Base-by-base conservation (phyloP, 768 basidiomycete species). In the Leccinum ochraceum region DNA sequence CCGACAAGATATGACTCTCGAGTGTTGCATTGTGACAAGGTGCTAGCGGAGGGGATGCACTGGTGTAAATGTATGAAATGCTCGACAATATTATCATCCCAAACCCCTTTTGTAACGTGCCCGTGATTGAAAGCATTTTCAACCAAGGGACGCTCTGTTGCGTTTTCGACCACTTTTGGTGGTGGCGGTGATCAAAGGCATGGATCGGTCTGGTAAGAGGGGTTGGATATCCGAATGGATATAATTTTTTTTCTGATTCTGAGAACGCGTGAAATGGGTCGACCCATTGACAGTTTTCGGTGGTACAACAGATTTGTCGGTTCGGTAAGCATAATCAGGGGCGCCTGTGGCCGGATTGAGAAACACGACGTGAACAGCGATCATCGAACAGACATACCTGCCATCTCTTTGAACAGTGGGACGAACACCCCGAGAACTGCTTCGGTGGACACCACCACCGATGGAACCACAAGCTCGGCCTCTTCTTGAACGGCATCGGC, bases 391-490 rank as follows among this genome's bases (percentile, higher is more conserved):
- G 13, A 71, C 77, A 13, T 64, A 84, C 83, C 78, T 82, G 80
- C 54, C 74, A 74, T 71, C 53, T 61, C 68, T 63, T 76, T 83
- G 79, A 95, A 95, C 26, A 94, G 74, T 36, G 80, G 78, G 26
- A 86, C 75, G 60, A 94, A 82, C 16, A 76, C 71, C 7, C 78
- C 71, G 67, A 93, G 81, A 71, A 93, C 86, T 13, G 77, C 74
- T n/a, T 79, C 74, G 46, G 77, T 75, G 4, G 88, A 81, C 24
- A 73, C 32, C 73, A 63, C 42, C 20, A 20, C 44, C 76, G 78
- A 57, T 60, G 50, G 60, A 44, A 65, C 69, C 48, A 65, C 28
- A 32, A 62, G 55, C 26, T 56, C 55, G 20, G 1, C 20, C 53
- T 60, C 61, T 55, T 69, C 72, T 39, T 59, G 57, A n/a, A 48